Evolutionary conservation across 495 filamentous ascomycete genomes (phyloP).

Genomic region (Neurospora sp.): DNA sequence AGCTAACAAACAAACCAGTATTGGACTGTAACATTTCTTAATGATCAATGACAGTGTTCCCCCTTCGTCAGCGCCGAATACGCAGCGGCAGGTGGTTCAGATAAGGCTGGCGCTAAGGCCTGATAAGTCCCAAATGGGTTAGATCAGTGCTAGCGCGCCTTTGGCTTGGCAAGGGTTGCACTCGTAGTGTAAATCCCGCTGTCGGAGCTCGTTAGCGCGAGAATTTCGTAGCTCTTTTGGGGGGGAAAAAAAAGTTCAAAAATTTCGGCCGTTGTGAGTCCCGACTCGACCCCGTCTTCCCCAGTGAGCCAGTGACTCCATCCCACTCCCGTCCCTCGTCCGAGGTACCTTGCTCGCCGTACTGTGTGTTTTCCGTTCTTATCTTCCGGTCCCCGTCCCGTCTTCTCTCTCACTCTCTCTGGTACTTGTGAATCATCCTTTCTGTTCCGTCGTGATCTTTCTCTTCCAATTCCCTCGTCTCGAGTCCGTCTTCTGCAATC

Average conservation of each 20-base stretch:
- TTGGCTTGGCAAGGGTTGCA: background rate
- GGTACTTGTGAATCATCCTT: background rate
- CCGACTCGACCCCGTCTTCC: background rate
- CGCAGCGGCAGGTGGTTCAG: background rate
- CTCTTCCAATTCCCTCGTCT: background rate
- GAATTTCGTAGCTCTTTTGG: conserved; percentile 4
- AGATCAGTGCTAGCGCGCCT: background rate
- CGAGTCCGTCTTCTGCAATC: background rate
- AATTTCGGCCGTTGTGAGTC: background rate
- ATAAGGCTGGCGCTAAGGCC: conserved; percentile 6
- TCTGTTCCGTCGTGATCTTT: background rate
- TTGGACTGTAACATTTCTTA: background rate
- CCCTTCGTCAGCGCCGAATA: too few species aligned
- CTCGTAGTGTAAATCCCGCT: conserved; percentile 7
- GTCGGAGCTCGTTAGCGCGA: conserved; percentile 8
- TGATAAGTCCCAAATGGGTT: conserved; percentile 2
- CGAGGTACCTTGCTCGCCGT: background rate
- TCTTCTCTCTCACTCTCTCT: background rate
- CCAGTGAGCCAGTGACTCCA: background rate
- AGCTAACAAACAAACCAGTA: too few species aligned
- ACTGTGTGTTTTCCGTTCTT: background rate
- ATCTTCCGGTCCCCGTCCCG: conserved; percentile 1
- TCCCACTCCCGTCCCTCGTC: background rate
- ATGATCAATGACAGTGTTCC: too few species aligned
- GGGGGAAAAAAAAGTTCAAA: background rate